Conservation (phyloP, 1,139 yeast genomes). For the Debaryomyces psychrophilus region DNA sequence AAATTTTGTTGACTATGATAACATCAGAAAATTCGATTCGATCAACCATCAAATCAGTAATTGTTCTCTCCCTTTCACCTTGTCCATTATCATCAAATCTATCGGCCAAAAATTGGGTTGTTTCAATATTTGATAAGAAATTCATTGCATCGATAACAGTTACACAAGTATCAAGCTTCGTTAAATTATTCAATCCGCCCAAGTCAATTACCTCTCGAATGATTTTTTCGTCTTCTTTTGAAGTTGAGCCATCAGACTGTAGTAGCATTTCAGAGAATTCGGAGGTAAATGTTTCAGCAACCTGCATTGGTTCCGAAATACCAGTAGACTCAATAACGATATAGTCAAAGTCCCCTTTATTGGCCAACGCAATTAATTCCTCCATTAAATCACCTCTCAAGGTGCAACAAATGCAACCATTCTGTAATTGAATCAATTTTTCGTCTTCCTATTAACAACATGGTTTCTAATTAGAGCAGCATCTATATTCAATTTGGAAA, state of each 20-base stretch:
- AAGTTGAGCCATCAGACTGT: neutral
- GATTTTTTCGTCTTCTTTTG: slow-evolving; percentile 26
- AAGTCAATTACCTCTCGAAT: slow-evolving; percentile 32
- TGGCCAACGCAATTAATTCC: slow-evolving; percentile 40
- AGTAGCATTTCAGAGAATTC: slow-evolving; percentile 38
- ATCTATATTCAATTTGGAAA: slow-evolving; percentile 43
- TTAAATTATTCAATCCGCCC: slow-evolving; percentile 43
- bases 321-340: slow-evolving; percentile 51
- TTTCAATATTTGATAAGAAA: slow-evolving; percentile 42
- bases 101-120: slow-evolving; percentile 44
- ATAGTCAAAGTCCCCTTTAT: slow-evolving; percentile 38
- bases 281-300: slow-evolving; percentile 50
- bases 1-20: slow-evolving; percentile 41
- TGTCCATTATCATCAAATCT: slow-evolving; percentile 42
- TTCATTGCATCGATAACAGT: slow-evolving; percentile 48
- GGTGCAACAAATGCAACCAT: slow-evolving; percentile 53
- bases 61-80: slow-evolving; percentile 44
- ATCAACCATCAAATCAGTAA: slow-evolving; percentile 48
- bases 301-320: slow-evolving; percentile 53
- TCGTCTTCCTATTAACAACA: slow-evolving; percentile 43
- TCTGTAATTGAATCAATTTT: slow-evolving; percentile 46
- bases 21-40: slow-evolving; percentile 52
- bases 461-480: slow-evolving; percentile 42
- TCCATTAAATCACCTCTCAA: slow-evolving; percentile 48
- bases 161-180: slow-evolving; percentile 49